Evolutionary conservation across 129 eudicot species (phyloP), one percentile per base, ranked within the genome.

Genomic region (Glebionis coronaria): DNA sequence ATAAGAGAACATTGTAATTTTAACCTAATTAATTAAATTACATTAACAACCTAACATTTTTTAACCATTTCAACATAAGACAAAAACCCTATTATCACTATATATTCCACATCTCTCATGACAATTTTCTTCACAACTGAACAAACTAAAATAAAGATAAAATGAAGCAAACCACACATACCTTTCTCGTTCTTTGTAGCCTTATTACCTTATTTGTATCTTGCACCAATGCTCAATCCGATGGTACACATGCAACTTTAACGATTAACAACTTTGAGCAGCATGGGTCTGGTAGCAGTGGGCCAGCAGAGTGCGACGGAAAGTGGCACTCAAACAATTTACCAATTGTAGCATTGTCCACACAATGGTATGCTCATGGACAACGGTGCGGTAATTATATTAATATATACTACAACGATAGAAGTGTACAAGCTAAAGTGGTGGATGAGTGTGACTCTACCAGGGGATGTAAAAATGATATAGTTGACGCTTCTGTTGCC

Each of bases 341-440:
- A 12, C 75, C 46, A 3, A 59, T 76, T 12, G 75, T 68, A 23
- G 80, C 75, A 9, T 71, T 76, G 38, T 68, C 80, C 9, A 76
- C 80, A 0, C 50, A 64, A 44, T 76, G 80, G 80, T 76, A 67
- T 12, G 69, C 60, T 3, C 63, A 65, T 9, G 80, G 80, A 27
- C 35, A 59, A 19, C 46, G 80, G 29, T 75, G 80, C 45, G 18
- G 15, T 50, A 59, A 68, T 25, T 10, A 25, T 44, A 58, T 75
- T 23, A 58, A 47, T 11, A 47, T 75, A 68, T 44, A 63, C 16
- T 70, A 63, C 9, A n/a, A 4, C 0, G 63, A 25, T 23, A 44
- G 14, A 71, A 75, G 63, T 44, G 68, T 49, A 23, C 40, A 12
- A 61, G 79, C 79, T 6, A 54, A 1, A 59, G 79, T 74, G 73